Evolutionary conservation across 768 basidiomycete species (phyloP).

Genomic region (Naganishia friedmannii): DNA sequence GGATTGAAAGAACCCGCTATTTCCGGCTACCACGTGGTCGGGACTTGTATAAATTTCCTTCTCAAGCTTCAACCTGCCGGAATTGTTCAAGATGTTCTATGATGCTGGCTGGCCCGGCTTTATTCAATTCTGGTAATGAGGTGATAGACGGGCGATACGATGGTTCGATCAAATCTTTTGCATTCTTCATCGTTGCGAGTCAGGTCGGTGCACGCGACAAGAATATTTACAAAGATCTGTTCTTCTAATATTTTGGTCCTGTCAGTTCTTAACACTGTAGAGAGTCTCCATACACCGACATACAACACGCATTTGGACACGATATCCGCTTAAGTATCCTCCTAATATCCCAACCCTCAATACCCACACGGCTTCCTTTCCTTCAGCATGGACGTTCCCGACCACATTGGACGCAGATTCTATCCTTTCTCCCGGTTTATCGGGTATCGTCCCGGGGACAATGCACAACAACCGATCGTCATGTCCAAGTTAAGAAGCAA

Average conservation of each 20-base stretch:
- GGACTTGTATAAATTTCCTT: not conserved
- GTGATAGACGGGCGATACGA: not conserved
- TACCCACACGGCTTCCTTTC: not conserved
- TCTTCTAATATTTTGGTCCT: not conserved
- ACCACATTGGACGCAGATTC: slow-evolving; percentile 18
- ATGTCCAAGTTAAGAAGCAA: slow-evolving; percentile 6
- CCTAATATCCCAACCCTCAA: not conserved
- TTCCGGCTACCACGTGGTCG: slow-evolving; percentile 7
- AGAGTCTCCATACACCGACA: not conserved
- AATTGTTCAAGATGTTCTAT: not conserved
- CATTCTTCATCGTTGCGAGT: not conserved
- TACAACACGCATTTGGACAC: not conserved
- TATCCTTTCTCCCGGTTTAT: slow-evolving; percentile 26
- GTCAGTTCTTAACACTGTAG: not conserved
- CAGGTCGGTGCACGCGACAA: not conserved
- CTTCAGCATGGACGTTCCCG: slow-evolving; percentile 22
- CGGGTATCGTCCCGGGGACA: slow-evolving; percentile 15
- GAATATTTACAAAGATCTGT: not conserved
- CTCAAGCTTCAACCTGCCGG: not conserved
- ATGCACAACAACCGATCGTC: not conserved
- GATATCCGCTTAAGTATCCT: not conserved
- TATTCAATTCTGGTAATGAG: not conserved
- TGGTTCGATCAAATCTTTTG: not conserved
- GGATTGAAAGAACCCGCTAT: not conserved
- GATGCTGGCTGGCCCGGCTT: not conserved